These are phyloP conservation scores for Mycena polygramma DNA, from an alignment of 768 basidiomycete species.

Conservation along the genomic window DNA sequence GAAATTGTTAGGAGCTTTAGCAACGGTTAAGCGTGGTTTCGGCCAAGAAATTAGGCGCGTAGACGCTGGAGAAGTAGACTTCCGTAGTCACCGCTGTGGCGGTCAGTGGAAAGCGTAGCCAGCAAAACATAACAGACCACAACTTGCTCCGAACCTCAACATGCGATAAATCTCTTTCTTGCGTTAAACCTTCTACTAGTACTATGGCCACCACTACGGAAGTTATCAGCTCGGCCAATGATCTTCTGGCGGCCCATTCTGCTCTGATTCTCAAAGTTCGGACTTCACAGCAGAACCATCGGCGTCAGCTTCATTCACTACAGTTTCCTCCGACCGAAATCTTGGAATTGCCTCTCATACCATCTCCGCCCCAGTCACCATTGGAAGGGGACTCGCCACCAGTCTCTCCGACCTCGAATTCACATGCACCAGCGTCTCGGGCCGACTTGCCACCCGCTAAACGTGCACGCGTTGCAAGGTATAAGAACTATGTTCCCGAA, in stretches of 20 bases:
- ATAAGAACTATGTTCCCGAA: conserved; percentile 87
- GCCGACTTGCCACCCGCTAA: conserved; percentile 73
- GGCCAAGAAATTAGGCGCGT: no score
- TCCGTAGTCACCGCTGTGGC: no score
- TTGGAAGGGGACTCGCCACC: conserved; percentile 59
- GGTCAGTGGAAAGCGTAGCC: no score
- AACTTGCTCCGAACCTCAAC: conserved; percentile 1
- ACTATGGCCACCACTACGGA: conserved; percentile 55
- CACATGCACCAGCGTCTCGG: conserved; percentile 50
- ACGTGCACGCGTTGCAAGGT: conserved; percentile 76
- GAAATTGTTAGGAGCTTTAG: no score
- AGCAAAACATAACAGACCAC: no score
- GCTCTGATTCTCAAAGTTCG: conserved; percentile 71
- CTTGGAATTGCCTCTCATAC: conserved; percentile 68
- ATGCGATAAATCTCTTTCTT: conserved; percentile 6
- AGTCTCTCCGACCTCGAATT: conserved; percentile 55
- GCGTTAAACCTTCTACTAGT: not conserved
- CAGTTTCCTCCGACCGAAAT: conserved; percentile 69
- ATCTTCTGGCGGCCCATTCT: conserved; percentile 71
- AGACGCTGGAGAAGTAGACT: no score
- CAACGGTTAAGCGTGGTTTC: no score
- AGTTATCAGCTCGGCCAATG: conserved; percentile 72
- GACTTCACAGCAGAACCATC: conserved; percentile 65
- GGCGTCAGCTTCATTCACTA: conserved; percentile 68
- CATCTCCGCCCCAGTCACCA: conserved; percentile 67